These are phyloP conservation scores for Collybiopsis confluens DNA, from an alignment of 768 basidiomycete species.

Conservation along the genomic window DNA sequence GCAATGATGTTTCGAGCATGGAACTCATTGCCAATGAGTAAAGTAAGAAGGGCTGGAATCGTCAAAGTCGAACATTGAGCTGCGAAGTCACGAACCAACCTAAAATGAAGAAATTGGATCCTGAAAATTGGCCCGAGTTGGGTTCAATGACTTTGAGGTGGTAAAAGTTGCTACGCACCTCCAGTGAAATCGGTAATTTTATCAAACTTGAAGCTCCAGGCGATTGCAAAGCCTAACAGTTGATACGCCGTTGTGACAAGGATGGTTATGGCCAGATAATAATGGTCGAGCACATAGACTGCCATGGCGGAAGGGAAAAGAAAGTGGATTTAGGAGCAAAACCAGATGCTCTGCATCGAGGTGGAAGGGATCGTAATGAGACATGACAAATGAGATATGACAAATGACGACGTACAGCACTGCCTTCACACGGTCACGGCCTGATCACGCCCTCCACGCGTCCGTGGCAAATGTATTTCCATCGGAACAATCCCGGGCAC, in stretches of 20 bases:
- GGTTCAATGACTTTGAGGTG: too few species aligned
- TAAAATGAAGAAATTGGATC: constrained; percentile 66
- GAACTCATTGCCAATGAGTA: constrained; percentile 59
- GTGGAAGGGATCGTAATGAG: too few species aligned
- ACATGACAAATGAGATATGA: too few species aligned
- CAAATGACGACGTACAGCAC: too few species aligned
- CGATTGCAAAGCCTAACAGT: constrained; percentile 56
- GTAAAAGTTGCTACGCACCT: too few species aligned
- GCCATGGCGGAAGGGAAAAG: constrained; percentile 5
- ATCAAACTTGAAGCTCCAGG: constrained; percentile 68
- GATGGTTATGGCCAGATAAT: constrained; percentile 32
- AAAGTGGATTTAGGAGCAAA: too few species aligned
- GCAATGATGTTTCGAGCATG: constrained; percentile 55
- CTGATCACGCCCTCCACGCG: too few species aligned
- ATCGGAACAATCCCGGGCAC: too few species aligned
- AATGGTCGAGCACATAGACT: constrained; percentile 30
- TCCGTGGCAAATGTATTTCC: too few species aligned
- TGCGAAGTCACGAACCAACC: constrained; percentile 29
- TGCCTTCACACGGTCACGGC: too few species aligned
- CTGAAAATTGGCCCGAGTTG: constrained; percentile 20
- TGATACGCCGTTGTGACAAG: constrained; percentile 47
- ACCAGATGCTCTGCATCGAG: too few species aligned
- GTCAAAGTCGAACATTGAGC: neutral
- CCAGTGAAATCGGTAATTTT: constrained; percentile 72
- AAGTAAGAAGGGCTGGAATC: constrained; percentile 51